phyloP scores from a whole-genome alignment of 2,329 filamentous ascomycete genomes.

The Sarocladiaceae sp. region DNA sequence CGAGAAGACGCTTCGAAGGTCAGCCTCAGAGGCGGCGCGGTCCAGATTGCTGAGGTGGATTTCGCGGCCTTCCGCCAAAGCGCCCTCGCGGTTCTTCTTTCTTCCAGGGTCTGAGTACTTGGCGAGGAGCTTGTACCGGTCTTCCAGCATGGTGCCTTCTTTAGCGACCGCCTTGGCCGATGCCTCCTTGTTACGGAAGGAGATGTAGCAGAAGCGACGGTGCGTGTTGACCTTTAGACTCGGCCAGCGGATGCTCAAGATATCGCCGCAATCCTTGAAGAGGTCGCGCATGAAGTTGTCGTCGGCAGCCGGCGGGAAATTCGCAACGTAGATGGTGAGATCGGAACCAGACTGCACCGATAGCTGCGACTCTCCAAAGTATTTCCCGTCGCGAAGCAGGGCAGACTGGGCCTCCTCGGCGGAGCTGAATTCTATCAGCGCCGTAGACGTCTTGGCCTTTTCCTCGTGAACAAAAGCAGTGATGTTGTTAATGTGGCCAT shows the following conservation, averaged over 20 bases:
- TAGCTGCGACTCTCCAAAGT: slow-evolving; percentile 66
- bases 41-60: slow-evolving; percentile 70
- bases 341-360: slow-evolving; percentile 67
- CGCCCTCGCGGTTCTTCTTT: slow-evolving; percentile 73
- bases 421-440: slow-evolving; percentile 78
- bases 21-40: slow-evolving; percentile 54
- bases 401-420: slow-evolving; percentile 77
- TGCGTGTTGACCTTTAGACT: slow-evolving; percentile 84
- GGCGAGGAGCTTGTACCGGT: slow-evolving; percentile 61
- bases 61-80: slow-evolving; percentile 81
- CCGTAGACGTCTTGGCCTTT: slow-evolving; percentile 56
- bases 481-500: slow-evolving; percentile 76
- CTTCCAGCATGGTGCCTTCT: slow-evolving; percentile 63
- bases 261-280: slow-evolving; percentile 70
- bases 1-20: slow-evolving; percentile 64
- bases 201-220: slow-evolving; percentile 91
- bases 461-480: slow-evolving; percentile 56
- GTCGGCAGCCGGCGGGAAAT: slow-evolving; percentile 75
- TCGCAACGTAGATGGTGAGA: slow-evolving; percentile 82
- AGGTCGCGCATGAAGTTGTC: slow-evolving; percentile 62
- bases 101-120: slow-evolving; percentile 79
- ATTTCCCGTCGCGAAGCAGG: slow-evolving; percentile 73
- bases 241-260: slow-evolving; percentile 82
- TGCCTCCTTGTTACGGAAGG: slow-evolving; percentile 66
- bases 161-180: slow-evolving; percentile 67